These are phyloP conservation scores for Syzygium oleosum DNA, from an alignment of 345 rosid species.

Conservation along the genomic window DNA sequence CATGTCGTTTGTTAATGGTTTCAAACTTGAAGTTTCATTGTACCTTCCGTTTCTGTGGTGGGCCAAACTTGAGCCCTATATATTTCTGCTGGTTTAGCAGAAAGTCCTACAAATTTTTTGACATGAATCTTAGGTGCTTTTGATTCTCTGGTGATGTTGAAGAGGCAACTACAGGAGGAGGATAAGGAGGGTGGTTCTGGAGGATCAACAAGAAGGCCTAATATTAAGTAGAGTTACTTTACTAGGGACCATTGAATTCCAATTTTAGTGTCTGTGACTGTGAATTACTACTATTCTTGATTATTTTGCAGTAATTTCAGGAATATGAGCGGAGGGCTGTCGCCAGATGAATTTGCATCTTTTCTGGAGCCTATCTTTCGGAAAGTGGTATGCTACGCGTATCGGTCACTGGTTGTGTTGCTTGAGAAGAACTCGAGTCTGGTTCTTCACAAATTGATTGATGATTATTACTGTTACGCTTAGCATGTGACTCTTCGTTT, in stretches of 20 bases:
- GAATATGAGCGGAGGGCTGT: conserved; percentile 8
- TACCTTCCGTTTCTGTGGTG: background rate
- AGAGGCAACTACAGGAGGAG: conserved; percentile 1
- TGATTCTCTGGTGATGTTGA: background rate
- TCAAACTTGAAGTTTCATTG: background rate
- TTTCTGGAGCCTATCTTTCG: conserved; percentile 24
- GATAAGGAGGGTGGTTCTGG: background rate
- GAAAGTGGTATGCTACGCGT: conserved; percentile 7
- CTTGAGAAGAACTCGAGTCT: background rate
- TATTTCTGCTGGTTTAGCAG: background rate
- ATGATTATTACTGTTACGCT: background rate
- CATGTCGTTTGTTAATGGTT: background rate
- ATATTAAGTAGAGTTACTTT: conserved; percentile 5
- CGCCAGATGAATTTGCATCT: conserved; percentile 2
- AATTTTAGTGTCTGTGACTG: background rate
- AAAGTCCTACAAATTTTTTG: background rate
- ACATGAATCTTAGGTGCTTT: background rate
- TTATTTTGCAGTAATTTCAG: conserved; percentile 12
- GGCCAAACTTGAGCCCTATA: background rate
- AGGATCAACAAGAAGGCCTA: background rate
- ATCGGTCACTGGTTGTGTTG: background rate
- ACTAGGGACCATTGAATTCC: background rate
- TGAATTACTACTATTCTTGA: background rate
- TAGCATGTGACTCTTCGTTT: background rate
- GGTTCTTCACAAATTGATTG: background rate